A percentile compares a stretch with the other conserved stretches of the same genome.
Conservation (phyloP, 306 rosid species). For the Castanea mollissima region DNA sequence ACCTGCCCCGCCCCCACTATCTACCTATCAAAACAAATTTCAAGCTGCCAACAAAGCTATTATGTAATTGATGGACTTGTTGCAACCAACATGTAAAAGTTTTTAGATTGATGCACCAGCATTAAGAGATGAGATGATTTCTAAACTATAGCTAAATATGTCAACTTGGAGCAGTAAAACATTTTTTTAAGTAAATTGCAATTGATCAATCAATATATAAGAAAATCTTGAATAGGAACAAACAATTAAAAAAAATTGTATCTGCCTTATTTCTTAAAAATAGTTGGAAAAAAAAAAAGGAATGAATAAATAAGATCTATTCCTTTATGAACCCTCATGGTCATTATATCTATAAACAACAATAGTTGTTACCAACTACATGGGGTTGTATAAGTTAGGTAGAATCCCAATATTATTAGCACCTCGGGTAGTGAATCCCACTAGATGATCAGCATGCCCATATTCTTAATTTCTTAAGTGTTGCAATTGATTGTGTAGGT, state of each 20-base stretch:
- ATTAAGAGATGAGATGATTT: neutral
- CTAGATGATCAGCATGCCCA: neutral
- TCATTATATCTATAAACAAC: too few relatives aligned
- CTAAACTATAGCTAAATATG: neutral
- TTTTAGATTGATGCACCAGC: neutral
- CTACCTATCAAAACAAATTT: too few relatives aligned
- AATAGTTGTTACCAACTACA: too few relatives aligned
- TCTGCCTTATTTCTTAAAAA: neutral
- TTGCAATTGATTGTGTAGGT: neutral
- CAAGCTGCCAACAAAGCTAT: neutral
- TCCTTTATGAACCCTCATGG: too few relatives aligned
- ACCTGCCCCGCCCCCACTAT: too few relatives aligned
- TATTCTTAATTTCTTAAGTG: neutral
- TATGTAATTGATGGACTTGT: neutral
- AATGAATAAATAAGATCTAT: too few relatives aligned
- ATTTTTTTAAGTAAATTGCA: neutral
- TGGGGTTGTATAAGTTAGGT: neutral
- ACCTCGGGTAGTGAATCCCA: neutral
- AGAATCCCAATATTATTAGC: neutral
- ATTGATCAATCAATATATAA: neutral
- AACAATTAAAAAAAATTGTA: neutral
- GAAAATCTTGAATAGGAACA: neutral
- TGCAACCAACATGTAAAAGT: neutral
- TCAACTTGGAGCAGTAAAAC: neutral
- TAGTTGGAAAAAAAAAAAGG: neutral